Conservation (phyloP, 2,329 filamentous ascomycete species). For the Trichoderma koningii region DNA sequence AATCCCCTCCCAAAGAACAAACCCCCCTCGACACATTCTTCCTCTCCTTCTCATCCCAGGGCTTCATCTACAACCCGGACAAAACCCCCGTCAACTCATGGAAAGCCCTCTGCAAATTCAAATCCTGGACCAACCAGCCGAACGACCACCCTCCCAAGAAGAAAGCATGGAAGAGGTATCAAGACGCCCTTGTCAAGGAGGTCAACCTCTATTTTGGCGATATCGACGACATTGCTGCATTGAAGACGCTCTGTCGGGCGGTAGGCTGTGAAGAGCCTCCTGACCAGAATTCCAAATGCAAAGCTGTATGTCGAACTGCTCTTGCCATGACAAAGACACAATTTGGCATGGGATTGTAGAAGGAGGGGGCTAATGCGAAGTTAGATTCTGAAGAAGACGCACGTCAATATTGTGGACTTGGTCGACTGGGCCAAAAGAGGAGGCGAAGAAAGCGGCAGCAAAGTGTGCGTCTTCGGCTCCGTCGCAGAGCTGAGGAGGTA, state of each 20-base stretch:
- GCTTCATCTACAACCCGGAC: no score
- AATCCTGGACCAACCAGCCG: no score
- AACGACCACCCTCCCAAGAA: neutral
- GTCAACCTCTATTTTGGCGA: conserved; percentile 9
- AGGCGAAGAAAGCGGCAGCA: neutral
- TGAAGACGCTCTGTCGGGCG: conserved; percentile 4
- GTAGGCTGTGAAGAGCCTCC: conserved; percentile 3
- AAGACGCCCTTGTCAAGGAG: conserved; percentile 3
- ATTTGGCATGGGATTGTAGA: neutral
- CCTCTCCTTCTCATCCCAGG: no score
- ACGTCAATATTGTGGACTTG: conserved; percentile 19
- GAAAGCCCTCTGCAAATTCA: no score
- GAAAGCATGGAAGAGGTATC: neutral
- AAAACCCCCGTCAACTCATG: no score
- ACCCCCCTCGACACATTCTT: no score
- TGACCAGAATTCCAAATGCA: neutral
- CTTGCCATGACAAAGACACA: no score
- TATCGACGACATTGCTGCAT: neutral
- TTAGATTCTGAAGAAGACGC: conserved; percentile 10
- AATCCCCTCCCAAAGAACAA: no score
- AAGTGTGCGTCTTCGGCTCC: neutral
- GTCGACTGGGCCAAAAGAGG: conserved; percentile 6
- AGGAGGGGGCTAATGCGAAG: neutral
- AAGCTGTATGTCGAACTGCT: neutral
- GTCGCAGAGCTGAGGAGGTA: neutral